A percentile compares a stretch with the other conserved stretches of the same genome.
phyloP scores from a whole-genome alignment of 2,329 filamentous ascomycete species.

The Chaetomium olivaceum region DNA sequence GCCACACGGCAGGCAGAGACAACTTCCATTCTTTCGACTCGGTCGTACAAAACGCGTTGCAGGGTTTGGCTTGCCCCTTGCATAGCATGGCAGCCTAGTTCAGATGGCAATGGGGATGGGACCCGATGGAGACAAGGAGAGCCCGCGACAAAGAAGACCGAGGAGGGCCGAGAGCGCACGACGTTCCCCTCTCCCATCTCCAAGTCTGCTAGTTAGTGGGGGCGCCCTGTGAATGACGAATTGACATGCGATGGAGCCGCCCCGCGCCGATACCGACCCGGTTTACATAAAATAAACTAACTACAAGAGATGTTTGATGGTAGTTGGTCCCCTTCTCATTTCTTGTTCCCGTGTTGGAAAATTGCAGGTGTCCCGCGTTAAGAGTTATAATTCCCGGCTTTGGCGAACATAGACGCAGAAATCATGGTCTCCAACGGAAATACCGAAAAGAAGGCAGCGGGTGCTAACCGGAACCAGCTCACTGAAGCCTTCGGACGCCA shows the following conservation, averaged over 20 bases:
- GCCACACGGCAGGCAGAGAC: neutral
- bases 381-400: neutral
- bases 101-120: neutral
- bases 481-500: slow-evolving; percentile 38
- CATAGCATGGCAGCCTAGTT: neutral
- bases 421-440: slow-evolving; percentile 7
- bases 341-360: neutral
- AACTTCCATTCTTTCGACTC: neutral
- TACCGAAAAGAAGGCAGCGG: slow-evolving; percentile 1
- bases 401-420: neutral
- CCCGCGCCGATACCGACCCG: slow-evolving; percentile 20
- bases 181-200: neutral
- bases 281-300: neutral
- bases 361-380: neutral
- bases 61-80: neutral
- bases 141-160: neutral
- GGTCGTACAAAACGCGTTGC: neutral
- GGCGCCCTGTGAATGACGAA: slow-evolving; percentile 27
- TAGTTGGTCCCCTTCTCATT: neutral
- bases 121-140: neutral
- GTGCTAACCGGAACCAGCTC: slow-evolving; percentile 23
- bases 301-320: neutral
- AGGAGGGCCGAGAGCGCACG: neutral
- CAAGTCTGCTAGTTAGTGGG: no score
- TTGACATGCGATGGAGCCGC: slow-evolving; percentile 13